Evolutionary conservation across 2,329 filamentous ascomycete genomes (phyloP).

Genomic region (Zymoseptoria tritici): DNA sequence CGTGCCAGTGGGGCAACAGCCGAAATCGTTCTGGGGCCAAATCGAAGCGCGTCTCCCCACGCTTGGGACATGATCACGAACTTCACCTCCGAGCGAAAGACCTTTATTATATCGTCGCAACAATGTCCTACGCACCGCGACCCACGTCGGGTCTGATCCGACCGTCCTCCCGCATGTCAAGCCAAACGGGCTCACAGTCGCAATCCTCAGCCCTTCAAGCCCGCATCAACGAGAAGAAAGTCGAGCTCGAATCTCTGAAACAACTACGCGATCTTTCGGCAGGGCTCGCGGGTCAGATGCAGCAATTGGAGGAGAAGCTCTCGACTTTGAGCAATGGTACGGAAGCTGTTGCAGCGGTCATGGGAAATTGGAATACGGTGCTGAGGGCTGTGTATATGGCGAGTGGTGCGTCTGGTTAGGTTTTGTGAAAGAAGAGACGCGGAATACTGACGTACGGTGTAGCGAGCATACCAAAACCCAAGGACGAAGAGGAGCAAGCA

Average conservation of each 20-base stretch:
- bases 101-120: not conserved
- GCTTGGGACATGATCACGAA: not conserved
- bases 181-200: constrained; percentile 1
- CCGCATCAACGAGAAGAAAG: constrained; percentile 78
- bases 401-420: constrained; percentile 49
- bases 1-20: not conserved
- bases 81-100: not conserved
- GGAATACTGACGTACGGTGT: not conserved
- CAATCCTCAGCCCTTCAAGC: constrained; percentile 65
- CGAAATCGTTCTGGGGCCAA: too few species aligned
- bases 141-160: constrained; percentile 35
- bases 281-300: constrained; percentile 73
- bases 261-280: constrained; percentile 73
- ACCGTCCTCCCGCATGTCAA: constrained; percentile 36
- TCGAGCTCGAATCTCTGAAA: constrained; percentile 70
- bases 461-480: constrained; percentile 61
- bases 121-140: constrained; percentile 35
- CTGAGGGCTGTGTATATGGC: constrained; percentile 80
- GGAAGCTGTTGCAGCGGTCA: constrained; percentile 76
- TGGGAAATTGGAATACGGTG: constrained; percentile 84
- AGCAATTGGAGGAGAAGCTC: constrained; percentile 69
- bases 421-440: constrained; percentile 21
- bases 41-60: not conserved
- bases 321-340: constrained; percentile 72
- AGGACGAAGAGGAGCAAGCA: constrained; percentile 23